These are phyloP conservation scores for Fusarium sp. DNA, from an alignment of 2,329 filamentous ascomycete genomes.

Conservation along the genomic window DNA sequence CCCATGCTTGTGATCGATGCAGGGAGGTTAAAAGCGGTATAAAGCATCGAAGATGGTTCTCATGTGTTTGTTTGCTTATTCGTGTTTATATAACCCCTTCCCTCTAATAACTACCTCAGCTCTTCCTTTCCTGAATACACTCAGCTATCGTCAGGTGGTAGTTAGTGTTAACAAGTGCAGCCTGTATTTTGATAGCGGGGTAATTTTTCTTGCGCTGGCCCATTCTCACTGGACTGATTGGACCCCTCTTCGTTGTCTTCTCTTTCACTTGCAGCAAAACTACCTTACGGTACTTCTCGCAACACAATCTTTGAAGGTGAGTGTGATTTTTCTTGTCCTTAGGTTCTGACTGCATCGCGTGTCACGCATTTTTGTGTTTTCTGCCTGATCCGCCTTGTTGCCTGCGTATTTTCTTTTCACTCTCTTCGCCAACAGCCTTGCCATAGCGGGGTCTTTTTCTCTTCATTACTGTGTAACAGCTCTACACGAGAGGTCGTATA, in stretches of 20 bases:
- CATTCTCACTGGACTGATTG: conserved; percentile 44
- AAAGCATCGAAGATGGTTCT: not conserved
- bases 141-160: not conserved
- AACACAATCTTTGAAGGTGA: conserved; percentile 46
- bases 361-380: conserved; percentile 23
- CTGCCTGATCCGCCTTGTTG: conserved; percentile 40
- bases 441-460: conserved; percentile 37
- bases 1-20: conserved; percentile 7
- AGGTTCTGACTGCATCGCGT: conserved; percentile 42
- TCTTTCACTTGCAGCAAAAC: conserved; percentile 43
- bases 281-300: conserved; percentile 34
- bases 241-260: conserved; percentile 44
- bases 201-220: conserved; percentile 44
- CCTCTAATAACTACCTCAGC: not conserved
- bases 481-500: conserved; percentile 31
- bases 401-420: conserved; percentile 10
- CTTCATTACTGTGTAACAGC: conserved; percentile 30
- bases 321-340: conserved; percentile 38
- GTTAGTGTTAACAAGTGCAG: conserved; percentile 24
- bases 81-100: not conserved
- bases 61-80: conserved; percentile 8
- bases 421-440: conserved; percentile 4
- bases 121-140: not conserved
- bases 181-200: conserved; percentile 44
- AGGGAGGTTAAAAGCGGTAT: not conserved